Evolutionary conservation across 306 rosid species (phyloP), one percentile per base, ranked within the genome.

Genomic region (Castanopsis chinensis): DNA sequence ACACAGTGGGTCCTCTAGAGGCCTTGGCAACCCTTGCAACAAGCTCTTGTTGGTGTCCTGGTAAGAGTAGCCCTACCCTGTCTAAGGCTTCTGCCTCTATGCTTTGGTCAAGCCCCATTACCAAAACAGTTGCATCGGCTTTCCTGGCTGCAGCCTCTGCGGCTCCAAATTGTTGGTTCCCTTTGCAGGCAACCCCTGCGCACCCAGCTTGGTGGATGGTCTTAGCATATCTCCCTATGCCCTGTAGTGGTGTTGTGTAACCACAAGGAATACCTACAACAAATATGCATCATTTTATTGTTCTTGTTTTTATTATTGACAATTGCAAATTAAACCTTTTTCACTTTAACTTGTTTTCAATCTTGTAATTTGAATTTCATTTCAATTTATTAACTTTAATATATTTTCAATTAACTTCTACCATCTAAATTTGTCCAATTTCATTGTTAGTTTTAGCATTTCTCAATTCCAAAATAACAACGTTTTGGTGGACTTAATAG

Each of bases 31-130:
- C 96, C 72, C 92, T 85, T 0, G 84, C 68, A 19, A 95, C 91
- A 2, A 95, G 88, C 80, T 91, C 93, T 21, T 93, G 92, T 73
- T 93, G 99, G 20, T 45, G 78, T 41, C 98, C 99, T 0, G 99
- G 99, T 60, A 95, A 80, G 25, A 90, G 83, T 2, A 95, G 78
- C 77, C 83, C 80, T 17, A 53, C 56, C 23, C 98, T 87, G 5
- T 95, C 99, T 49, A 68, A 77, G 1, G 55, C 77, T 78, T 95
- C 99, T 1, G 99, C 97, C 73, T 95, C 99, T 25, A 95, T 79
- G 54, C 98, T 88, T 23, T 93, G 98, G 69, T 95, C 99, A 9
- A 92, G 82, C 6, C 99, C 99, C 93, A 95, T 79, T 32, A 95
- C 93, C 5, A 95, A 30, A 13, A 95, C 86, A 0, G 93, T 86